These are phyloP conservation scores for Blastobotrys chiropterorum DNA, from an alignment of 805 yeast genomes.

Conservation along the genomic window DNA sequence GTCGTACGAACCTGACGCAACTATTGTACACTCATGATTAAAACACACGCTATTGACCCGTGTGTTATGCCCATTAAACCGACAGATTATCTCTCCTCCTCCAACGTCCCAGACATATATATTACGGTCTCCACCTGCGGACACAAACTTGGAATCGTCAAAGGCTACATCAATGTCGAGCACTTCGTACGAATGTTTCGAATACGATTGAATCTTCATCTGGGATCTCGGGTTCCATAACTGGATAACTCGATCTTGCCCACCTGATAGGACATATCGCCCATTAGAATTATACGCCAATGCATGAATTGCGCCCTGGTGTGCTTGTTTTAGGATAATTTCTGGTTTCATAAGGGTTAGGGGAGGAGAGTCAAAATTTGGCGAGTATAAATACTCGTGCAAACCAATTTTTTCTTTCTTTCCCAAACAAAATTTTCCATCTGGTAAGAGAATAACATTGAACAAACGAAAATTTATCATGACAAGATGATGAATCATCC, in stretches of 20 bases:
- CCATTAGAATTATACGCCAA: conserved; percentile 24
- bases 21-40: conserved; percentile 21
- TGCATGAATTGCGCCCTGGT: conserved; percentile 24
- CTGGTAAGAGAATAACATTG: conserved; percentile 1
- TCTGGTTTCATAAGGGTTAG: not conserved
- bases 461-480: not conserved
- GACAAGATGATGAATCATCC: conserved; percentile 19
- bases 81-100: conserved; percentile 19
- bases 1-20: conserved; percentile 30
- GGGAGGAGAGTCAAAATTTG: not conserved
- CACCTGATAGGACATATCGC: conserved; percentile 26
- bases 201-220: conserved; percentile 17
- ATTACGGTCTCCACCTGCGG: conserved; percentile 30
- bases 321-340: conserved; percentile 9
- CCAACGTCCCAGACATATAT: conserved; percentile 29
- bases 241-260: conserved; percentile 24
- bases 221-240: conserved; percentile 26
- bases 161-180: conserved; percentile 24
- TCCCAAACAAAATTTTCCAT: conserved; percentile 1
- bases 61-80: conserved; percentile 26
- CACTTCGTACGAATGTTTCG: conserved; percentile 27
- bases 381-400: not conserved
- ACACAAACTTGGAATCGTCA: conserved; percentile 26
- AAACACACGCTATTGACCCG: conserved; percentile 25
- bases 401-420: not conserved